A percentile compares a stretch with the other conserved stretches of the same genome.
Conservation (phyloP, 371 early-diverging fungal genomes). For the Basidiobolus heterosporus region DNA sequence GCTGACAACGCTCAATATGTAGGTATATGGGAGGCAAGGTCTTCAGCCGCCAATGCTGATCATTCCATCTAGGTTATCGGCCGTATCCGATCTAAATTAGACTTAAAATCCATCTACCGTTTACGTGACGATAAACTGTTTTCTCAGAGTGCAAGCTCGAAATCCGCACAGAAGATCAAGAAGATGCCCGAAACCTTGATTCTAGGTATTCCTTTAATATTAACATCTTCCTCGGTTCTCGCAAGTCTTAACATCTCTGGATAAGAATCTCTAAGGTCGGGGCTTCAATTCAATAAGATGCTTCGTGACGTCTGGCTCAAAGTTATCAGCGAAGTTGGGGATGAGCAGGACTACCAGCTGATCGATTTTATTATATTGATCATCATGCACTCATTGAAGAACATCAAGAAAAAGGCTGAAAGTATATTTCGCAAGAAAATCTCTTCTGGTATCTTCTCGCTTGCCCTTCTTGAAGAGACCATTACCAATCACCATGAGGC, state of each 20-base stretch:
- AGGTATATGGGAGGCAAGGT: neutral
- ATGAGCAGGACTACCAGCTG: slow-evolving; percentile 11
- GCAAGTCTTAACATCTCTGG: neutral
- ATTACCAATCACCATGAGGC: slow-evolving; percentile 29
- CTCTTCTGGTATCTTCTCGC: slow-evolving; percentile 24
- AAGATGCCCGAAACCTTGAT: slow-evolving; percentile 35
- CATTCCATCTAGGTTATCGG: slow-evolving; percentile 18
- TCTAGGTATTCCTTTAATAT: slow-evolving; percentile 14
- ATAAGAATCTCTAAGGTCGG: slow-evolving; percentile 40
- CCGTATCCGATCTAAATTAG: slow-evolving; percentile 31
- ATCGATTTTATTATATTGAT: slow-evolving; percentile 48
- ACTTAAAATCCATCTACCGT: slow-evolving; percentile 30
- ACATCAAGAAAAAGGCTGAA: slow-evolving; percentile 47
- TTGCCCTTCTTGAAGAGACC: slow-evolving; percentile 26
- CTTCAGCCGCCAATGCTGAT: neutral
- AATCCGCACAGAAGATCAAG: slow-evolving; percentile 4
- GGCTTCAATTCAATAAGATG: slow-evolving; percentile 47
- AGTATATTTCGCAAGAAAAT: slow-evolving; percentile 34
- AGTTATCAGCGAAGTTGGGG: slow-evolving; percentile 25
- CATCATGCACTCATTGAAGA: slow-evolving; percentile 41
- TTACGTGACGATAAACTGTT: slow-evolving; percentile 8
- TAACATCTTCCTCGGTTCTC: no score
- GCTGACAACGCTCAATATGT: slow-evolving; percentile 19
- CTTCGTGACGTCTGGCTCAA: slow-evolving; percentile 56
- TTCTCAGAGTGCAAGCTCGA: neutral